phyloP scores from a whole-genome alignment of 768 basidiomycete species.

The Auricularia sp. region DNA sequence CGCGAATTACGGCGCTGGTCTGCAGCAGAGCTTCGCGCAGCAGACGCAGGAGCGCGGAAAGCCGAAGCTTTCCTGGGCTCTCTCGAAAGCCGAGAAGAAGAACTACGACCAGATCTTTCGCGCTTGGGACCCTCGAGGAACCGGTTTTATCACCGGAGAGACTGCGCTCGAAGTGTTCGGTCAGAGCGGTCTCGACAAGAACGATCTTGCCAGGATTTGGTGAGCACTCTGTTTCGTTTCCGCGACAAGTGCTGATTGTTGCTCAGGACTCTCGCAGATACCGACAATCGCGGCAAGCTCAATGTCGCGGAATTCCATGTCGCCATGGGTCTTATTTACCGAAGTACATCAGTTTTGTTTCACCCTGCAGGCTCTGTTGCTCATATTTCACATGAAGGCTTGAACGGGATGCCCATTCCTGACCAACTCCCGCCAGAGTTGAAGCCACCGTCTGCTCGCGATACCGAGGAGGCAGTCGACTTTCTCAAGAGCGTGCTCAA shows the following conservation, averaged over 20 bases:
- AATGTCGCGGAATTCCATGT: constrained; percentile 96
- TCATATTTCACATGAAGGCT: constrained; percentile 34
- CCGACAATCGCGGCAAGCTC: constrained; percentile 87
- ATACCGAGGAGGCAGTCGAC: constrained; percentile 82
- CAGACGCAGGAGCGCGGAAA: constrained; percentile 62
- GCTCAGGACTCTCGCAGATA: constrained; percentile 80
- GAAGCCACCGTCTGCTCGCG: constrained; percentile 81
- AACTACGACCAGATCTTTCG: constrained; percentile 94
- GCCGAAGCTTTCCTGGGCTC: constrained; percentile 73
- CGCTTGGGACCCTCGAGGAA: constrained; percentile 78
- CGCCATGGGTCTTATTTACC: constrained; percentile 96
- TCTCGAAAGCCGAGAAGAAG: constrained; percentile 87
- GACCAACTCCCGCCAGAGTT: constrained; percentile 81
- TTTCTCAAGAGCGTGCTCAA: constrained; percentile 80
- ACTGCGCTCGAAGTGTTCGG: constrained; percentile 90
- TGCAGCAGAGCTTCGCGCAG: constrained; percentile 82
- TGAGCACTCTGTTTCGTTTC: constrained; percentile 27
- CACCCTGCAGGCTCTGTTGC: no score
- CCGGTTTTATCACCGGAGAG: constrained; percentile 78
- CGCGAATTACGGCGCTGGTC: constrained; percentile 45
- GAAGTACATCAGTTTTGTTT: constrained; percentile 49
- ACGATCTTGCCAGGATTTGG: constrained; percentile 92
- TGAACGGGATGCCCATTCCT: constrained; percentile 89
- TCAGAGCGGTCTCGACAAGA: constrained; percentile 77
- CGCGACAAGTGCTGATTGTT: constrained; percentile 4